Evolutionary conservation across 2,329 filamentous ascomycete genomes (phyloP).

Genomic region (Pseudocercospora eumusae): DNA sequence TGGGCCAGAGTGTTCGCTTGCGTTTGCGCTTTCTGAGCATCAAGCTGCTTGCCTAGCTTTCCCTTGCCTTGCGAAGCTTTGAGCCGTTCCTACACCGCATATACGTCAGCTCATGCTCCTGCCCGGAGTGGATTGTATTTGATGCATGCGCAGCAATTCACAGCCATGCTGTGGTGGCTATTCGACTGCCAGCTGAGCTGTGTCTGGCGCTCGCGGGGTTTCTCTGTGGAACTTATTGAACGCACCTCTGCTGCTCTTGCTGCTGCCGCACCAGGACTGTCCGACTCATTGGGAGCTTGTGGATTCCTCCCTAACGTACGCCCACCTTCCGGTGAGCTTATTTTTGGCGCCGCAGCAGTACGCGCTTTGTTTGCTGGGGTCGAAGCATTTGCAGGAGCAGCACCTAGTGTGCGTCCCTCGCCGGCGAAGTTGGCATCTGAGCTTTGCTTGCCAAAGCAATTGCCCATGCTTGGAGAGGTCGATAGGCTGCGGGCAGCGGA

Average conservation of each 20-base stretch:
- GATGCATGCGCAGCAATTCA: not conserved
- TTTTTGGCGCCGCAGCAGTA: conserved; percentile 51
- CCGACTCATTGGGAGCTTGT: conserved; percentile 33
- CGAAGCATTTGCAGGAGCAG: conserved; percentile 50
- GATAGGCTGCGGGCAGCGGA: not conserved
- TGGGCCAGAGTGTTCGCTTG: conserved; percentile 67
- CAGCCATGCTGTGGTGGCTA: not conserved
- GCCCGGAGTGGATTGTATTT: not conserved
- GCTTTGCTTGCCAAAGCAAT: conserved; percentile 72
- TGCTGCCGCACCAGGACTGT: conserved; percentile 69
- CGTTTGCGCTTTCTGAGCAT: conserved; percentile 74
- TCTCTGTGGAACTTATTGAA: conserved; percentile 22
- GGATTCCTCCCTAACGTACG: conserved; percentile 63
- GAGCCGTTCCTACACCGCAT: conserved; percentile 61
- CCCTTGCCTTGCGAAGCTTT: conserved; percentile 62
- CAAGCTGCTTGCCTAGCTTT: conserved; percentile 69
- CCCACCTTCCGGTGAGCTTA: conserved; percentile 46
- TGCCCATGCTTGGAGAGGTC: conserved; percentile 66
- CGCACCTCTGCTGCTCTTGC: conserved; percentile 82
- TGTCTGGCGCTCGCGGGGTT: not conserved
- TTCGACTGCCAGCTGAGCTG: not conserved
- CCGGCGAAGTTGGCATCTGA: conserved; percentile 67
- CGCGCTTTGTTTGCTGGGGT: conserved; percentile 44
- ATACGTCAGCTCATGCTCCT: not conserved
- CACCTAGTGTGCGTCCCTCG: conserved; percentile 71